phyloP scores from a whole-genome alignment of 441 rosid species.

The Gossypium aridum region DNA sequence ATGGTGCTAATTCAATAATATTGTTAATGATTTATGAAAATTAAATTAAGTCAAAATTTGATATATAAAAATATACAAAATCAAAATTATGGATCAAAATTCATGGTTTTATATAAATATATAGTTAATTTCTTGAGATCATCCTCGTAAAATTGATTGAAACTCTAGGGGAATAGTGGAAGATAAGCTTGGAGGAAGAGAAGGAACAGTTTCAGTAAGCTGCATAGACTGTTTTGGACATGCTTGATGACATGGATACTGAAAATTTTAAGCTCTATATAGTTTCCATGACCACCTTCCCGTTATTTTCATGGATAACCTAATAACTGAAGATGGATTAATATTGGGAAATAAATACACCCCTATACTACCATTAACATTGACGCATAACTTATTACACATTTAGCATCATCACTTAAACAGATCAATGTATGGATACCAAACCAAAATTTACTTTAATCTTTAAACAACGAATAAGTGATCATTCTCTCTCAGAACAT shows the following conservation, averaged over 20 bases:
- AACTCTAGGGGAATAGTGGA: conserved; percentile 9
- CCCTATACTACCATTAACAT: neutral
- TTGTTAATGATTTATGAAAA: no score
- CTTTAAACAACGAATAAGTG: conserved; percentile 56
- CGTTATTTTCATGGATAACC: neutral
- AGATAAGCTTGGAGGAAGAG: conserved; percentile 57
- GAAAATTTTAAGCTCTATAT: conserved; percentile 20
- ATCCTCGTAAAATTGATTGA: neutral
- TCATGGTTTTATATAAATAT: neutral
- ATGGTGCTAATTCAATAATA: no score
- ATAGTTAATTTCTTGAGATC: neutral
- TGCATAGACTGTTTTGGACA: conserved; percentile 62
- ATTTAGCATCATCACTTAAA: neutral
- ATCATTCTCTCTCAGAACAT: conserved; percentile 69
- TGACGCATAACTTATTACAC: neutral
- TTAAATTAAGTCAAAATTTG: no score
- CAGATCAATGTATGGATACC: conserved; percentile 4
- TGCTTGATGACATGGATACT: conserved; percentile 45
- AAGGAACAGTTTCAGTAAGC: conserved; percentile 73
- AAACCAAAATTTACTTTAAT: neutral
- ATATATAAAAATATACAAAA: no score
- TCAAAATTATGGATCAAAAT: no score
- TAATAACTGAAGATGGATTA: neutral
- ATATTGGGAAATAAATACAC: neutral
- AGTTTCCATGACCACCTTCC: neutral